Percentiles rank a stretch among this genome's conserved stretches.
Conservation (phyloP, 306 rosid genomes). For the Elaeagnus macrophylla region DNA sequence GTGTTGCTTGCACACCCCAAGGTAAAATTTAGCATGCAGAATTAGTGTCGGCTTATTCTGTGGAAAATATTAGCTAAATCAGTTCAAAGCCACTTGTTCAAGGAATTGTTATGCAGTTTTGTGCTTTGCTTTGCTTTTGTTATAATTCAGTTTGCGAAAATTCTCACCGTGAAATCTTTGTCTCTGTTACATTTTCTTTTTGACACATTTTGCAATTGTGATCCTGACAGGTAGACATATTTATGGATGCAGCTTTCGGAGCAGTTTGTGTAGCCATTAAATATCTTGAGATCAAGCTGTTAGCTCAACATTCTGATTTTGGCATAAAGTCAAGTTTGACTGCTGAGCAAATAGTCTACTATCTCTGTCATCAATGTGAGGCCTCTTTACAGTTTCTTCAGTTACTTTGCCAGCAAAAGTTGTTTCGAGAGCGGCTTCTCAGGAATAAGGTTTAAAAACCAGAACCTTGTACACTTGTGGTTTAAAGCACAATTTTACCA, state of each 20-base stretch:
- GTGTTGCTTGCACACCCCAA: slow-evolving; percentile 90
- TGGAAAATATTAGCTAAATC: slow-evolving; percentile 7
- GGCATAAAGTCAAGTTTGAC: slow-evolving; percentile 30
- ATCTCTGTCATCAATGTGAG: slow-evolving; percentile 85
- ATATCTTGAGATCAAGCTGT: slow-evolving; percentile 49
- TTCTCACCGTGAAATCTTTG: background rate
- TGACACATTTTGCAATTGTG: slow-evolving; percentile 18
- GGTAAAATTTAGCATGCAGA: slow-evolving; percentile 32
- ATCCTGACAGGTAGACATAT: slow-evolving; percentile 71
- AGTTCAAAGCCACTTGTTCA: slow-evolving; percentile 13
- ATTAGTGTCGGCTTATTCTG: slow-evolving; percentile 14
- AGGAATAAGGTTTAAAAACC: slow-evolving; percentile 64
- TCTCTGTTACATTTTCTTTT: background rate
- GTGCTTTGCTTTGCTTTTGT: background rate
- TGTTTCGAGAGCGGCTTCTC: slow-evolving; percentile 74
- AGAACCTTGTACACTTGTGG: slow-evolving; percentile 5
- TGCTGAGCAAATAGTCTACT: slow-evolving; percentile 52
- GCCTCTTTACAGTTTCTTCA: slow-evolving; percentile 93
- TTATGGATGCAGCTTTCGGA: slow-evolving; percentile 92
- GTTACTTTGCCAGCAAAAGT: slow-evolving; percentile 69
- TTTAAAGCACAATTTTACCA: slow-evolving; percentile 13
- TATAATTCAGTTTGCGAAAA: background rate
- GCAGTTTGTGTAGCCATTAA: slow-evolving; percentile 59
- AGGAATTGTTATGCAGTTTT: slow-evolving; percentile 14
- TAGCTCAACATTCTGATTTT: slow-evolving; percentile 32